Evolutionary conservation across 108 stramenopile species (phyloP), one percentile per base, ranked within the genome.

Genomic region (Pseudonitzschia delicatissima): DNA sequence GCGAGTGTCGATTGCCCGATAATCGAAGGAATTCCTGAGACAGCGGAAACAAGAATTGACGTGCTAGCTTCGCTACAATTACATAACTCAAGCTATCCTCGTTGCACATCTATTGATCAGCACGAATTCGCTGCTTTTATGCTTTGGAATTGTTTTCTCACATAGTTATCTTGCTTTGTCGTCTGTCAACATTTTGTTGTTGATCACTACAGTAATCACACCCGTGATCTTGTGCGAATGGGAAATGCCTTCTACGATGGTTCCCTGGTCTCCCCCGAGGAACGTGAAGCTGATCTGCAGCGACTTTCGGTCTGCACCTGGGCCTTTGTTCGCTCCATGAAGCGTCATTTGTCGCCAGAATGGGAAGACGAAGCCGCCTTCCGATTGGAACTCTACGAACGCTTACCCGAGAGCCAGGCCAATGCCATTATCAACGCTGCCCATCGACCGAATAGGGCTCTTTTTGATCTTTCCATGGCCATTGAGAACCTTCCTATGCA

Each of bases 141-240:
- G n/a, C n/a, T n/a, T n/a, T n/a, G n/a, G n/a, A n/a, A n/a, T n/a
- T n/a, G n/a, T n/a, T n/a, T n/a, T n/a, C n/a, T n/a, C n/a, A n/a
- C n/a, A n/a, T n/a, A n/a, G n/a, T n/a, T n/a, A n/a, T n/a, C n/a
- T n/a, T n/a, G n/a, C n/a, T n/a, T n/a, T n/a, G n/a, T n/a, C n/a
- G n/a, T n/a, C n/a, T n/a, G n/a, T n/a, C n/a, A n/a, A n/a, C n/a
- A n/a, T n/a, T n/a, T n/a, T n/a, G n/a, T n/a, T n/a, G n/a, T n/a
- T n/a, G n/a, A n/a, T n/a, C n/a, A n/a, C n/a, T n/a, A 27, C 37
- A 39, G 47, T 37, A 85, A 89, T 72, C 85, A 86, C 77, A 89
- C 85, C 52, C 83, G 85, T 59, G 83, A 89, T 67, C 68, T 86
- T 18, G 71, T 82, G 21, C 83, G 84, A 35, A 85, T 85, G 83